Base-by-base conservation (phyloP, 306 rosid species). In the Cucurbita moschata region DNA sequence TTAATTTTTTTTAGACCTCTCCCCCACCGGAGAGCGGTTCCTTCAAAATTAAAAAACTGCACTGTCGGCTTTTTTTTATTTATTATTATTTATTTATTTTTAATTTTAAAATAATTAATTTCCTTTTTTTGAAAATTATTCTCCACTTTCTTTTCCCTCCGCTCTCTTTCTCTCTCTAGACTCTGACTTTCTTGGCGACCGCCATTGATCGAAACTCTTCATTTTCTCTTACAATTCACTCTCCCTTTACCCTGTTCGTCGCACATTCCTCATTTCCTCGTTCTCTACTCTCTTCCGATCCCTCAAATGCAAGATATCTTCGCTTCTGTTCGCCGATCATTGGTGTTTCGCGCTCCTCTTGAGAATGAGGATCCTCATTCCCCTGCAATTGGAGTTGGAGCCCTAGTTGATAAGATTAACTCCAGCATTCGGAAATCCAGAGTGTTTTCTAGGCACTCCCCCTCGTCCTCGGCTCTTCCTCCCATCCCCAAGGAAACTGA, bases 261-360 rank as follows among this genome's bases (percentile, higher is more conserved):
- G 47, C 39, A 15, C 3, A 70, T 4, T 49, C 38, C 4, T 19
- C n/a, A 26, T 30, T 46, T 19, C 23, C 10, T 69, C 12, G 9
- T 2, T 9, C 61, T 30, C 35, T 30, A 43, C 47, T 43, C 47
- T 38, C 11, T 37, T 35, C 15, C 46, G 38, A 55, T 40, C 8
- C 19, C 65, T 35, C 66, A 81, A 83, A 95, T 95, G 99, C 99
- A 95, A 71, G 97, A 95, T 62, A 89, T 95, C 0, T 85, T 95
- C 56, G 99, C 96, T 81, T 91, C 97, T 81, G 99, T 89, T 80
- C 99, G 99, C 66, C 90, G 97, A 80, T 95, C 99, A 75, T 86
- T 95, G 66, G 96, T 95, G 5, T 95, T 95, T 79, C 99, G 99
- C 37, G 1, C 89, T 44, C 70, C 89, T 50, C 83, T 88, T 72